phyloP scores from a whole-genome alignment of 2,329 filamentous ascomycete species.

The Microdochium trichocladiopsis region DNA sequence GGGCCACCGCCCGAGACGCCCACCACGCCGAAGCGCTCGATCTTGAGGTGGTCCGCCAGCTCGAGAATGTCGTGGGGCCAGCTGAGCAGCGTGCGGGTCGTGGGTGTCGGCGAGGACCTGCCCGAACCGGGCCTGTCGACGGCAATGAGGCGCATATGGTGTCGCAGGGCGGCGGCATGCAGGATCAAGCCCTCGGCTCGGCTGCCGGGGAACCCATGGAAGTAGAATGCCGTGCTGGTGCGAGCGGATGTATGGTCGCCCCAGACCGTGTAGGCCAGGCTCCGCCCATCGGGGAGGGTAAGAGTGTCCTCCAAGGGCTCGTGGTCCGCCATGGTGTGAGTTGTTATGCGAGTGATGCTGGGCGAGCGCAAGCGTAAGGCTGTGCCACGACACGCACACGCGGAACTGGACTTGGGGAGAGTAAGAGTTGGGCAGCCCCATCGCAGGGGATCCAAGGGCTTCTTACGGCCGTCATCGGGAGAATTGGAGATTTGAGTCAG shows the following conservation, averaged over 20 bases:
- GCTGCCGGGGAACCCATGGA: conserved; percentile 15
- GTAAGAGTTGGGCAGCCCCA: too few relatives aligned
- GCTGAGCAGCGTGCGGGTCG: background rate
- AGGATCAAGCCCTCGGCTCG: conserved; percentile 10
- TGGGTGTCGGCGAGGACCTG: conserved; percentile 10
- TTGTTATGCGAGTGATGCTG: too few relatives aligned
- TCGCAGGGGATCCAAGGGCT: too few relatives aligned
- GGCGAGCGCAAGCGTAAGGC: too few relatives aligned
- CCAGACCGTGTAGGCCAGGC: conserved; percentile 16
- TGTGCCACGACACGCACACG: too few relatives aligned
- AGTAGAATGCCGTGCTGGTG: conserved; percentile 6
- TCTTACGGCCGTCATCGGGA: too few relatives aligned
- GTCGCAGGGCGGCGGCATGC: background rate
- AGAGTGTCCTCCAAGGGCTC: conserved; percentile 1
- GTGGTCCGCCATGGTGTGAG: background rate
- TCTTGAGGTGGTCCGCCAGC: conserved; percentile 1
- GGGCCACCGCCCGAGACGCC: conserved; percentile 1
- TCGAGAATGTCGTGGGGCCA: background rate
- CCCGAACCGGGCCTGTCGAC: conserved; percentile 16
- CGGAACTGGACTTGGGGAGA: too few relatives aligned
- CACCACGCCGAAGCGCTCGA: conserved; percentile 1
- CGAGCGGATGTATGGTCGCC: conserved; percentile 3
- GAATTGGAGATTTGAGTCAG: too few relatives aligned
- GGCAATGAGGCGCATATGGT: conserved; percentile 7
- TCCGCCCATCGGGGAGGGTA: conserved; percentile 15